Evolutionary conservation across 1,284 basidiomycete species (phyloP).

Genomic region (Ustilago hordei): DNA sequence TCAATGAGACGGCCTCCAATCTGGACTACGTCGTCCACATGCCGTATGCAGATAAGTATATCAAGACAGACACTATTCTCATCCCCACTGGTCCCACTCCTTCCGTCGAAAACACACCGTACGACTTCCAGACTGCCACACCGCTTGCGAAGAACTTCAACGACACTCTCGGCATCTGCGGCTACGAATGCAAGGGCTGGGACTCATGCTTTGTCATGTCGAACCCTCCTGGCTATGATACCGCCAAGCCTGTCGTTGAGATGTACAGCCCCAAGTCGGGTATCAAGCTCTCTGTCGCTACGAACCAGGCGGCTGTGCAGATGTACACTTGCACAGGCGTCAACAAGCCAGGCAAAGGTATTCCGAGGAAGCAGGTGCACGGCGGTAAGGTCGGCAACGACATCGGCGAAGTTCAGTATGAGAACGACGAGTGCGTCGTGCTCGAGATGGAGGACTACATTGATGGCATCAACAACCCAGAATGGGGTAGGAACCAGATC

Average conservation of each 20-base stretch:
- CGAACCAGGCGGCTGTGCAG: slow-evolving; percentile 60
- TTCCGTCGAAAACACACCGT: slow-evolving; percentile 47
- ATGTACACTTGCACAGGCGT: slow-evolving; percentile 61
- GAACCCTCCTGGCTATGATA: slow-evolving; percentile 52
- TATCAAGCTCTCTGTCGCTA: slow-evolving; percentile 55
- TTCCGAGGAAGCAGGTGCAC: slow-evolving; percentile 62
- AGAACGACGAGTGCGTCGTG: slow-evolving; percentile 59
- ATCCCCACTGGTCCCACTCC: slow-evolving; percentile 59
- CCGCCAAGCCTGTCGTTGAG: slow-evolving; percentile 45
- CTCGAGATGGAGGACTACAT: slow-evolving; percentile 65
- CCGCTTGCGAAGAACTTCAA: slow-evolving; percentile 55
- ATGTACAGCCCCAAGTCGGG: slow-evolving; percentile 55
- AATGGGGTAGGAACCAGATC: slow-evolving; percentile 59
- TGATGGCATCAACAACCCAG: slow-evolving; percentile 60
- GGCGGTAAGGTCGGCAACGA: slow-evolving; percentile 57
- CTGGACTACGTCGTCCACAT: slow-evolving; percentile 60
- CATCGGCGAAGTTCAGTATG: slow-evolving; percentile 52
- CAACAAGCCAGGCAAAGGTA: slow-evolving; percentile 48
- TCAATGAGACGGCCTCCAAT: slow-evolving; percentile 42
- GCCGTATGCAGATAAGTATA: slow-evolving; percentile 59
- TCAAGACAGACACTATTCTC: slow-evolving; percentile 53
- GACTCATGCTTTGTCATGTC: slow-evolving; percentile 62
- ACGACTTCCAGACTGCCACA: slow-evolving; percentile 53
- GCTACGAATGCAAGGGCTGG: slow-evolving; percentile 59
- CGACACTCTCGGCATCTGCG: slow-evolving; percentile 56